Base-by-base conservation (phyloP, 441 rosid species). In the Macaranga tanarius region DNA sequence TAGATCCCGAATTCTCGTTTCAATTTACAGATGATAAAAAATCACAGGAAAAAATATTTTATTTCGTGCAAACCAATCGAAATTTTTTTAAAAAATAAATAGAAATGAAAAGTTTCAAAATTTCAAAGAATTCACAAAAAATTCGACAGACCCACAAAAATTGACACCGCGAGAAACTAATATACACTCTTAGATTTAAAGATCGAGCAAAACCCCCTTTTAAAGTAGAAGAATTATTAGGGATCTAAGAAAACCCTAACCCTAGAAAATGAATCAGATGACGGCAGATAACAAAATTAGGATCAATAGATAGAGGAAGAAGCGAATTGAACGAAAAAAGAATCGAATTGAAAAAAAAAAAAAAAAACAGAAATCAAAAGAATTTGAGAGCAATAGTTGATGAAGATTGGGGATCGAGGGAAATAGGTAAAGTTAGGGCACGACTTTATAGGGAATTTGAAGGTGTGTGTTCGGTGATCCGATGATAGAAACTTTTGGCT, bases 181-280 rank as follows among this genome's bases (percentile, higher is more conserved):
- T 42, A 68, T 22, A 38, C 26, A 26, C 12, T 11, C 13, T 69
- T 66, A 34, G 65, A 71, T 57, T 73, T 11, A 38, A n/a, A 69
- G 71, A 80, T 82, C 76, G 28, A 70, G 56, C 52, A 62, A 70
- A 69, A 69, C 12, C 67, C 51, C 13, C 8, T 28, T 52, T 9
- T 1, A 55, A 63, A 75, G 73, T 56, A 65, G 31, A 56, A 38
- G 34, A 74, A 65, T 58, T 45, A 10, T 20, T 1, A 7, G 23
- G n/a, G 42, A 61, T 47, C 45, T 22, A 4, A 26, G 76, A 22
- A 76, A 82, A 75, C 85, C 83, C 84, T 76, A 82, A 79, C 81
- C 87, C 83, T 84, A 80, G 75, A 79, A 79, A 74, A 67, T 17
- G 59, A 62, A 78, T 38, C 25, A 10, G 17, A 10, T 34, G 2